Base-by-base conservation (phyloP, 495 filamentous ascomycete species). In the Neurospora pannonica region DNA sequence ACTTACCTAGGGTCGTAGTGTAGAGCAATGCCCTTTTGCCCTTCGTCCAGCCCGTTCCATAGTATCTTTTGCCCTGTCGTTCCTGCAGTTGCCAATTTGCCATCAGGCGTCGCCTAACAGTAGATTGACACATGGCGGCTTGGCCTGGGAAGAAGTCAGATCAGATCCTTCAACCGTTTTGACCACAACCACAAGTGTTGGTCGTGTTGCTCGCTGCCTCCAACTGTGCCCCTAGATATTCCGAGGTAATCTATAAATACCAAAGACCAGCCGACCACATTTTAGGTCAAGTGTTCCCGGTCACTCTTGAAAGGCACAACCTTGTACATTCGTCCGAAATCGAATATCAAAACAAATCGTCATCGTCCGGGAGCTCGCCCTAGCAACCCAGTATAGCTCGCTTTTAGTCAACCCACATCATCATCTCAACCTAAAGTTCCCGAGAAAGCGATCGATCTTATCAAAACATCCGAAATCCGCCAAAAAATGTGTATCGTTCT, bases 401-500 rank as follows among this genome's bases (percentile, higher is more conserved):
- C 54, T 67, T 36, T 67, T 34, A 31, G 13, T 34, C 21, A 67
- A 34, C 70, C 70, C 10, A 24, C 69, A 36, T 38, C 28, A 70
- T 34, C 67, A 42, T 71, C 70, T 37, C n/a, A 38, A 71, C 34
- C 19, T 11, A 43, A 60, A 19, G 15, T 67, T 9, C 15, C 38
- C 38, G 9, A 21, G 38, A 37, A 40, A 37, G 9, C 21, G 11
- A 28, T 28, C n/a, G 21, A 71, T 39, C 19, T 13, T 10, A 9
- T 39, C 70, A 15, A 71, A 19, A 71, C n/a, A 6, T 40, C 21
- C 69, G 5, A 28, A 31, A 34, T 15, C 38, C 38, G 37, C 38
- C 76, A 87, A 40, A 40, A 28, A 36, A 99, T 98, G 96, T 99
- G 97, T 82, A 98, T 99, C 82, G 92, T 92, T 67, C 85, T 98